These are phyloP conservation scores for Pilatotrama ljubarskyi DNA, from an alignment of 768 basidiomycete species.

Conservation along the genomic window DNA sequence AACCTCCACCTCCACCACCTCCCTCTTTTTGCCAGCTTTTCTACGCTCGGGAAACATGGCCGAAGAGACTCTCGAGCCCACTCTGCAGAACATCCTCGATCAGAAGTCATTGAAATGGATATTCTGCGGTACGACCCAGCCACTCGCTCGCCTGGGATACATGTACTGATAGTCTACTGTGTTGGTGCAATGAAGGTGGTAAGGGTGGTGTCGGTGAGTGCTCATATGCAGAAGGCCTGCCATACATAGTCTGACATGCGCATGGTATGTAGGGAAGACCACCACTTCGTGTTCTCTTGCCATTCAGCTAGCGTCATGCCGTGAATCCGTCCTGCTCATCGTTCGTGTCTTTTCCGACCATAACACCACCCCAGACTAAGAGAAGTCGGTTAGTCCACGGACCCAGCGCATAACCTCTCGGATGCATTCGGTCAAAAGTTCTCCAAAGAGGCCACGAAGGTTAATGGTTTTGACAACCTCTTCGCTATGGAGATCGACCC, in stretches of 20 bases:
- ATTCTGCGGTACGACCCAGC: slow-evolving; percentile 79
- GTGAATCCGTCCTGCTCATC: slow-evolving; percentile 96
- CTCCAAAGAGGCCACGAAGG: slow-evolving; percentile 97
- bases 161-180: slow-evolving; percentile 13
- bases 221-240: not conserved
- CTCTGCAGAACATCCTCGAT: slow-evolving; percentile 92
- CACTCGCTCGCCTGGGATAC: slow-evolving; percentile 8
- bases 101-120: slow-evolving; percentile 97
- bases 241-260: not conserved
- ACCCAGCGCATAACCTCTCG: slow-evolving; percentile 99
- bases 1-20: slow-evolving; percentile 1
- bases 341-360: slow-evolving; percentile 37
- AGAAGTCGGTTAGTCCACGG: slow-evolving; percentile 71
- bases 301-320: slow-evolving; percentile 87
- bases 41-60: slow-evolving; percentile 41
- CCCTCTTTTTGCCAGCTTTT: not conserved
- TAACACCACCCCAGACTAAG: not conserved
- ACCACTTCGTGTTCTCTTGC: slow-evolving; percentile 97
- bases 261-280: slow-evolving; percentile 79
- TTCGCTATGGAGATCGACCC: slow-evolving; percentile 99
- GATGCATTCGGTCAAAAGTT: slow-evolving; percentile 99
- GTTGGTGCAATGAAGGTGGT: slow-evolving; percentile 59
- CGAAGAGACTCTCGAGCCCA: slow-evolving; percentile 72
- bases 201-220: slow-evolving; percentile 96
- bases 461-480: slow-evolving; percentile 96